Evolutionary conservation across 495 filamentous ascomycete species (phyloP).

Genomic region (Trichoderma parareesei): DNA sequence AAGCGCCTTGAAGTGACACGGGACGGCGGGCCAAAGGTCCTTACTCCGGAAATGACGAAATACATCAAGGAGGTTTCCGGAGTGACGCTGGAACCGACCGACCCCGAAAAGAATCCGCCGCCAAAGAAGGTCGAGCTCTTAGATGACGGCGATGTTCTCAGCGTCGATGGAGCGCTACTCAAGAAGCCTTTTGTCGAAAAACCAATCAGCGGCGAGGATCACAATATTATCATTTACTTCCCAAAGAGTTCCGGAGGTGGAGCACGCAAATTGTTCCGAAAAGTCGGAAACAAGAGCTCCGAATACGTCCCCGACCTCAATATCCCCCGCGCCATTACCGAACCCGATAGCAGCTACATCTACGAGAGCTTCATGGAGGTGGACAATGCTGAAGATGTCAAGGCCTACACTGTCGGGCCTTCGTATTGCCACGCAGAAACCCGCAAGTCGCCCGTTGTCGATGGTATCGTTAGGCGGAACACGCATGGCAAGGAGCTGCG

Average conservation of each 20-base stretch:
- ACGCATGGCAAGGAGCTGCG: constrained; percentile 95
- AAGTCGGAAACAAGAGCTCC: constrained; percentile 96
- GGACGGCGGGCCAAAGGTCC: constrained; percentile 78
- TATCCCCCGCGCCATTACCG: constrained; percentile 71
- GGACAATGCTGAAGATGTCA: constrained; percentile 95
- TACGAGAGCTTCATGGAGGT: constrained; percentile 96
- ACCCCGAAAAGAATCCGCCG: constrained; percentile 56
- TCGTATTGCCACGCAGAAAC: constrained; percentile 96
- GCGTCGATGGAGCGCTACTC: constrained; percentile 73
- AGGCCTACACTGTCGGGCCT: constrained; percentile 94
- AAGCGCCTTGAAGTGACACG: constrained; percentile 86
- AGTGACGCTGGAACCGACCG: constrained; percentile 64
- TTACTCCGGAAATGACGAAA: constrained; percentile 66
- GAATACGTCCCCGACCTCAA: constrained; percentile 73
- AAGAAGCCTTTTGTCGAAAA: constrained; percentile 98
- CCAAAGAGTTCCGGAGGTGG: constrained; percentile 77
- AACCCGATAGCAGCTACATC: constrained; percentile 73
- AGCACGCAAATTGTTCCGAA: constrained; percentile 86
- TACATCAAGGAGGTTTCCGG: constrained; percentile 73
- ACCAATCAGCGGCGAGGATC: constrained; percentile 94
- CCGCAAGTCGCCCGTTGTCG: constrained; percentile 91
- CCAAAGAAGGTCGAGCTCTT: constrained; percentile 70
- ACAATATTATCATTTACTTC: constrained; percentile 98
- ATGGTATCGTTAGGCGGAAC: constrained; percentile 91
- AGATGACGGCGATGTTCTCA: constrained; percentile 78